Conservation (phyloP, 2,329 filamentous ascomycete genomes). For the Xylariomycetidae sp. region DNA sequence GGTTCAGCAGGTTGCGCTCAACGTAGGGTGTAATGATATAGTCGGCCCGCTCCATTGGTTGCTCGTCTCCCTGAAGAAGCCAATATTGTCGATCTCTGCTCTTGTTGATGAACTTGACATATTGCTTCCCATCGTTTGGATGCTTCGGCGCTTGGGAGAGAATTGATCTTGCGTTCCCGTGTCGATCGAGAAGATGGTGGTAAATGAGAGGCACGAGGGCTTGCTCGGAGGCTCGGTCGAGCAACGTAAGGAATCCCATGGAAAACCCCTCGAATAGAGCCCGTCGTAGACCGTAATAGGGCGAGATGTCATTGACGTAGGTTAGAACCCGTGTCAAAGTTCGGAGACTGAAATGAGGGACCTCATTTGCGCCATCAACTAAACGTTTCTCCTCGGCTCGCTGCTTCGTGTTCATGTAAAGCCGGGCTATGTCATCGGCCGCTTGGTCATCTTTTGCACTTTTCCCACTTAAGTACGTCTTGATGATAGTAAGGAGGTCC, state of each 20-base stretch:
- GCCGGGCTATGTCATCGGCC: conserved; percentile 71
- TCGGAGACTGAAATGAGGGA: conserved; percentile 93
- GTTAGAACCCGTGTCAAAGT: conserved; percentile 85
- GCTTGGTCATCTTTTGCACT: conserved; percentile 67
- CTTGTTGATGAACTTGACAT: conserved; percentile 70
- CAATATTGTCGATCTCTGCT: conserved; percentile 72
- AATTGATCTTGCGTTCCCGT: conserved; percentile 63
- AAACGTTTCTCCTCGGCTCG: conserved; percentile 76
- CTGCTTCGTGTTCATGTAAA: conserved; percentile 84
- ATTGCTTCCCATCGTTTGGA: conserved; percentile 68
- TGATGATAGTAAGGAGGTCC: conserved; percentile 81
- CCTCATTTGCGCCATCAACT: conserved; percentile 91
- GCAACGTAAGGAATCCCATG: conserved; percentile 92
- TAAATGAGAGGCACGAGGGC: conserved; percentile 74
- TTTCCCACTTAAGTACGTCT: conserved; percentile 73
- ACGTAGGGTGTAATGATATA: conserved; percentile 98
- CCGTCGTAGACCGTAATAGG: conserved; percentile 76
- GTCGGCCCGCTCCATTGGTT: conserved; percentile 67
- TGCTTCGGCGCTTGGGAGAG: conserved; percentile 72
- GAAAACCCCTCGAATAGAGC: conserved; percentile 92
- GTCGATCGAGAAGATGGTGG: conserved; percentile 68
- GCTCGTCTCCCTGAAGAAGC: conserved; percentile 69
- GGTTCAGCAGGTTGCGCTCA: conserved; percentile 86
- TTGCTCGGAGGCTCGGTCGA: conserved; percentile 75
- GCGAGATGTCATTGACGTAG: conserved; percentile 79